These are phyloP conservation scores for Stenocarpella maydis DNA, from an alignment of 2,329 filamentous ascomycete species.

Conservation along the genomic window DNA sequence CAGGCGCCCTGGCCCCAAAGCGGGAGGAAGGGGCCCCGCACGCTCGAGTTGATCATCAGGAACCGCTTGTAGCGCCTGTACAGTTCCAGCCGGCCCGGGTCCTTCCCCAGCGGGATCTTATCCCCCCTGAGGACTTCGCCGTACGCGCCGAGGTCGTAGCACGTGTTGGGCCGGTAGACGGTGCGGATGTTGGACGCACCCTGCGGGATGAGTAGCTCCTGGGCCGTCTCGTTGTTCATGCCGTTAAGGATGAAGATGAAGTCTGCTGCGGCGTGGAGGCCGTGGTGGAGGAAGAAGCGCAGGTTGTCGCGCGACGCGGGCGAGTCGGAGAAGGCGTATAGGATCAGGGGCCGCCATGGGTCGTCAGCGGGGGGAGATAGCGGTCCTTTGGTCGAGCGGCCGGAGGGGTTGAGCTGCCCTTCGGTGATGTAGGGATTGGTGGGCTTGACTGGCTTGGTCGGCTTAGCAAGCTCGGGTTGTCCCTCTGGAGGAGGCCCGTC, in stretches of 20 bases:
- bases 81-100: conserved; percentile 39
- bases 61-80: conserved; percentile 48
- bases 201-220: conserved; percentile 40
- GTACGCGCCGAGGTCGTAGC: conserved; percentile 48
- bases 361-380: conserved; percentile 35
- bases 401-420: conserved; percentile 34
- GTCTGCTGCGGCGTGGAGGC: conserved; percentile 48
- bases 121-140: conserved; percentile 45
- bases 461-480: background rate
- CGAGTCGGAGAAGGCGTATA: conserved; percentile 49
- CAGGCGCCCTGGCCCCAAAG: conserved; percentile 45
- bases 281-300: conserved; percentile 47
- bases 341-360: conserved; percentile 41
- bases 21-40: conserved; percentile 49
- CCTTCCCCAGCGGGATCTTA: conserved; percentile 20
- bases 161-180: conserved; percentile 44
- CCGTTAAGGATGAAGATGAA: conserved; percentile 52
- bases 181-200: conserved; percentile 44
- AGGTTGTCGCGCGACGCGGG: conserved; percentile 44
- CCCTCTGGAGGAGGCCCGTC: conserved; percentile 2
- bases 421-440: conserved; percentile 35
- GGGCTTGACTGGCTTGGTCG: conserved; percentile 18
- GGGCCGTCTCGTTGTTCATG: conserved; percentile 39
- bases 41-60: conserved; percentile 47
- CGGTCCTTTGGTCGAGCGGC: conserved; percentile 31